Conservation (phyloP, 345 rosid species). For the Populus davidiana region DNA sequence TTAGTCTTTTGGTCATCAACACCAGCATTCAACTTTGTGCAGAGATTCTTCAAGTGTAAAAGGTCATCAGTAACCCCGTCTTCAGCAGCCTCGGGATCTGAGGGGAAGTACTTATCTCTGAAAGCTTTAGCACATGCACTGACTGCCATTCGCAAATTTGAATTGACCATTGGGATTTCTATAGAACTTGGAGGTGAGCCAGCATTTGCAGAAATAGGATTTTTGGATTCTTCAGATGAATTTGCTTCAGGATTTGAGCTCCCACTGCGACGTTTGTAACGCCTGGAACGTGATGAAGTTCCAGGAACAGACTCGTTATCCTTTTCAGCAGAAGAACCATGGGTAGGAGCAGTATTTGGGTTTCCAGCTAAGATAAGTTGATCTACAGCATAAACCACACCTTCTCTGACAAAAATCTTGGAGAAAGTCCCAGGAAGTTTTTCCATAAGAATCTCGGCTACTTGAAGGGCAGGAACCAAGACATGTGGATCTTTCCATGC, state of each 20-base stretch:
- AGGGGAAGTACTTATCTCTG: conserved; percentile 77
- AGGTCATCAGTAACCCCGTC: conserved; percentile 97
- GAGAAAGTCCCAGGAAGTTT: conserved; percentile 96
- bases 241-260: conserved; percentile 65
- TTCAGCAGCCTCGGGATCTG: conserved; percentile 68
- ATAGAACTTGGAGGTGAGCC: conserved; percentile 65
- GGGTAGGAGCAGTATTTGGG: conserved; percentile 39
- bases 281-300: conserved; percentile 75
- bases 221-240: conserved; percentile 61
- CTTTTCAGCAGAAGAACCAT: conserved; percentile 60
- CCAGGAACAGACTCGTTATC: conserved; percentile 69
- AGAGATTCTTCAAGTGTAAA: conserved; percentile 73
- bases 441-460: conserved; percentile 97
- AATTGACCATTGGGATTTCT: conserved; percentile 65
- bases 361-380: conserved; percentile 78
- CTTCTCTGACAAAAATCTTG: conserved; percentile 93
- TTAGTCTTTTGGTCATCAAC: conserved; percentile 79
- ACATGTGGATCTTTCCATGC: conserved; percentile 99
- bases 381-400: conserved; percentile 98
- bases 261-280: conserved; percentile 78
- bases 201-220: conserved; percentile 43
- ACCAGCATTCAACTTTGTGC: conserved; percentile 67
- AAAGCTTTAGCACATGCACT: conserved; percentile 87
- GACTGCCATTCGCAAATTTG: conserved; percentile 65
- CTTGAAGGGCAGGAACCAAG: conserved; percentile 92